Evolutionary conservation across 345 rosid genomes (phyloP).

Genomic region (Jatropha curcas): DNA sequence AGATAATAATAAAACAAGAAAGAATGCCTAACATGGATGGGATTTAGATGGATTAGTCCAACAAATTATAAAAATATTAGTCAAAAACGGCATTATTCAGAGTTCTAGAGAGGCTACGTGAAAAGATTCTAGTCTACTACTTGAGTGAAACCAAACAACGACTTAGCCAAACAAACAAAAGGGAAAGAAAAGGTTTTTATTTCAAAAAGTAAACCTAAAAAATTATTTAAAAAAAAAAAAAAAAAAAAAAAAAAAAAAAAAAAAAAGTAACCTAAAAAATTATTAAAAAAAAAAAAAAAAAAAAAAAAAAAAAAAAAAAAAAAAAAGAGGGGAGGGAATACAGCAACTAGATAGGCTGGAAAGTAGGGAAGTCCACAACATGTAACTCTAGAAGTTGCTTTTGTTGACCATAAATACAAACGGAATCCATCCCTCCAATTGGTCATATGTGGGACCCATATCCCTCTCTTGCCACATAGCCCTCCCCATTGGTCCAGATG

Average conservation of each 20-base stretch:
- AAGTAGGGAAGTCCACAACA: background rate
- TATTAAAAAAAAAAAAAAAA: too few relatives aligned
- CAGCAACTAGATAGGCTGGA: background rate
- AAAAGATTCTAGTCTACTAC: background rate
- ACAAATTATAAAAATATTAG: background rate
- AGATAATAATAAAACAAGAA: background rate
- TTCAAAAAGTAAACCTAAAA: too few relatives aligned
- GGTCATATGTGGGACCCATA: conserved; percentile 21
- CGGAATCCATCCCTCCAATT: conserved; percentile 3
- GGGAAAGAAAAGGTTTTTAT: background rate
- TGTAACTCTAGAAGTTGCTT: conserved; percentile 29
- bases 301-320: background rate
- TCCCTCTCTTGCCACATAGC: conserved; percentile 39
- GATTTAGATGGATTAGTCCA: too few relatives aligned
- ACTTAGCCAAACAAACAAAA: background rate
- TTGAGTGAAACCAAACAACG: conserved; percentile 5
- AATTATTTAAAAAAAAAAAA: too few relatives aligned
- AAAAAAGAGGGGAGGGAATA: background rate
- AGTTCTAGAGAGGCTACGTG: background rate
- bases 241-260: too few relatives aligned
- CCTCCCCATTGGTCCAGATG: conserved; percentile 35
- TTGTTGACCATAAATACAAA: conserved; percentile 39
- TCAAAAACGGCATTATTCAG: conserved; percentile 14
- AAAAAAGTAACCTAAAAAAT: too few relatives aligned
- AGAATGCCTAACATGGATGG: background rate